Base-by-base conservation (phyloP, 805 yeast species). In the Zygosaccharomyces rouxii region DNA sequence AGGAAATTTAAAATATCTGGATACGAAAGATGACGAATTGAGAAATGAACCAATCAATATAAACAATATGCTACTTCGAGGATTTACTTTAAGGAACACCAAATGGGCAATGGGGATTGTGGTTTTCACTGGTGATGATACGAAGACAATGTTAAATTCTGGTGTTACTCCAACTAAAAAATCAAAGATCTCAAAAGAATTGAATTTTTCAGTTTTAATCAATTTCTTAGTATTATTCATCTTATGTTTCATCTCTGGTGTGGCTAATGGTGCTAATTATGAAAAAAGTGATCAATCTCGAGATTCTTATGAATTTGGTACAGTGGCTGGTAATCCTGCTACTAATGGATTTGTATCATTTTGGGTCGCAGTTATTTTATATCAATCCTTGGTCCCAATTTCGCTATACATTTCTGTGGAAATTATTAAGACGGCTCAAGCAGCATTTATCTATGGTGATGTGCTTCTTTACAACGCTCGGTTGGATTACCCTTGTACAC, bases 41-140 rank as follows among this genome's bases (percentile, higher is more conserved):
- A 62, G 50, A 42, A 62, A 80, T 64, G 94, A 86, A 64, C 77
- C 90, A 4, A 76, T 83, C 13, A 81, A 81, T 2, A 80, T 83
- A 58, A 83, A 84, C 62, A 85, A 86, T 60, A 59, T 85, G 63
- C 67, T 86, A 37, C 67, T 86, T 35, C 78, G 95, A 70, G 95
- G 95, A 22, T 84, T 88, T 58, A 73, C 79, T n/a, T 69, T 86
- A 47, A 76, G 94, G 69, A 86, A 86, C 60, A 86, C 94, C 1
- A 84, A 83, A 65, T 86, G 94, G 94, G 89, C 79, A 21, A 75
- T 86, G 62, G 94, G 94, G 48, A 59, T 86, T 23, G 94, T 85
- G 14, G 71, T 79, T 2, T 86, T 83, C 67, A 86, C 94, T 3
- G 95, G 95, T 60, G 74, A 74, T 40, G 94, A 86, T 55, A 78